Evolutionary conservation across 2,329 filamentous ascomycete genomes (phyloP), one percentile per base, ranked within the genome.

Genomic region (Pseudocercospora vitis): DNA sequence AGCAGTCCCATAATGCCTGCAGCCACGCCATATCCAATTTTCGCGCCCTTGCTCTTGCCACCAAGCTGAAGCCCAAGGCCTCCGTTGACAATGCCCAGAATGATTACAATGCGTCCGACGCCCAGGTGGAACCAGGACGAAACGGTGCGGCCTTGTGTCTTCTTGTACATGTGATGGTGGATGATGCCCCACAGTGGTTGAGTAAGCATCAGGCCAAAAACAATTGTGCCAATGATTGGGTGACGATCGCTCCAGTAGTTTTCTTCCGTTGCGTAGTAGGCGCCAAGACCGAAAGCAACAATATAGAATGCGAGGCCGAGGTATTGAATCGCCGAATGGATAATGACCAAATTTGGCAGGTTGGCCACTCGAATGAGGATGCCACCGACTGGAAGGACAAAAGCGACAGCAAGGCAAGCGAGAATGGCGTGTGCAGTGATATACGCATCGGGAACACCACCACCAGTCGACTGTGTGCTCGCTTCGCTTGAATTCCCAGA

Each of bases 11-110:
- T 69, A 8, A 81, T 46, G 2, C 69, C 79, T 24, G 77, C 76
- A 48, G 80, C 63, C 3, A 80, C 74, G 5, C 70, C 71, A 59
- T 81, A 81, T 1, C 73, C 76, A 53, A 80, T 76, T 26, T 58
- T 56, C 14, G 46, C 37, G 14, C 56, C 57, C 32, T 16, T 39
- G 58, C 63, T 37, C 70, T 71, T 51, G 1, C 74, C 70, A 1
- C 77, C 75, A 16, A 81, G 69, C 54, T 70, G 66, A 33, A 82
- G 73, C 0, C 81, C 81, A 1, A 83, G 65, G 0, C 80, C 80
- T 16, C 78, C 81, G 60, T 82, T 83, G 63, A 82, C 71, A 48
- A 82, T 78, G 2, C 77, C 81, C 0, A 83, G 68, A 0, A 75
- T 68, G 12, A 83, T 74, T 23, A 77, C 70, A 14, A 62, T 51